A percentile compares a stretch with the other conserved stretches of the same genome.
Conservation (phyloP, 116 monocot species). For the Posidonia oceanica region DNA sequence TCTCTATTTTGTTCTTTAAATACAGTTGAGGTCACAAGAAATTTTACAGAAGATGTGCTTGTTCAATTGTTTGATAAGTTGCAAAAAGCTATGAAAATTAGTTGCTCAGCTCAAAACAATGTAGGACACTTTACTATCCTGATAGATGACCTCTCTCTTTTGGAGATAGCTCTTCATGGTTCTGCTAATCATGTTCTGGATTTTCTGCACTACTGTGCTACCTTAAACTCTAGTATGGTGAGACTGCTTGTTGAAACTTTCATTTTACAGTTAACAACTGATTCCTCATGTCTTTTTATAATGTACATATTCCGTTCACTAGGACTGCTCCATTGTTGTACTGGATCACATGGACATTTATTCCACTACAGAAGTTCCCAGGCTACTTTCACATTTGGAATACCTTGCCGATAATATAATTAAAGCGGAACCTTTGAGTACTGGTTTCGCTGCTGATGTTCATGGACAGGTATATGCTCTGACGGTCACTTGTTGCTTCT, state of each 20-base stretch:
- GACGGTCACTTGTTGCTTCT: background rate
- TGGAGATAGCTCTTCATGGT: constrained; percentile 71
- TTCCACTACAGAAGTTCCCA: constrained; percentile 25
- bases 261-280: no score
- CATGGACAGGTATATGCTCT: constrained; percentile 69
- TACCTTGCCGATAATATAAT: constrained; percentile 62
- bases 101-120: constrained; percentile 8
- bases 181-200: constrained; percentile 53
- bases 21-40: constrained; percentile 16
- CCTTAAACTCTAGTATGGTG: constrained; percentile 56
- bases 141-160: constrained; percentile 77
- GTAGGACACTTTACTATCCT: constrained; percentile 11
- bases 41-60: constrained; percentile 25
- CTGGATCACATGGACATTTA: constrained; percentile 81
- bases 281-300: background rate
- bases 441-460: constrained; percentile 78
- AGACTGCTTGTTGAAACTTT: constrained; percentile 3
- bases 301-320: background rate
- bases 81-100: constrained; percentile 20
- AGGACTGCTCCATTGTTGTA: constrained; percentile 67
- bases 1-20: background rate
- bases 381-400: constrained; percentile 38
- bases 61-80: constrained; percentile 42
- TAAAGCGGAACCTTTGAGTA: constrained; percentile 53
- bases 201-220: constrained; percentile 68